These are phyloP conservation scores for Trichophyton mentagrophytes DNA, from an alignment of 2,329 filamentous ascomycete genomes.

Conservation along the genomic window DNA sequence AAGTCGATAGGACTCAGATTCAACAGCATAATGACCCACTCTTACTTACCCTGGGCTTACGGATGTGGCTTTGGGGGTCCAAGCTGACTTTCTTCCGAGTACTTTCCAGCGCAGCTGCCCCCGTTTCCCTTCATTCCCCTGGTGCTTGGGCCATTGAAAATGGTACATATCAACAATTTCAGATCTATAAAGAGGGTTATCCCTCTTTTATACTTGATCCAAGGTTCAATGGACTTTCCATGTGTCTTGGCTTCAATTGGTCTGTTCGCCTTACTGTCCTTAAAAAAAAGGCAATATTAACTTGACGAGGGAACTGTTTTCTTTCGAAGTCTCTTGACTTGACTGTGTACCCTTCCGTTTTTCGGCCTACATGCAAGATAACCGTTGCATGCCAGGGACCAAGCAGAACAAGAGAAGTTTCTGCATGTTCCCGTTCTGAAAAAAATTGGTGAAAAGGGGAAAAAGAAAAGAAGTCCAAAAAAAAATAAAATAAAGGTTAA, in stretches of 20 bases:
- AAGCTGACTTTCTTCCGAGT: not conserved
- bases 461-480: not conserved
- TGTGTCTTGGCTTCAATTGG: not conserved
- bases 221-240: not conserved
- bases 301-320: not conserved
- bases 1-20: not conserved
- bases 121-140: not conserved
- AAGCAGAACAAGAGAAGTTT: not conserved
- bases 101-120: not conserved
- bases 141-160: not conserved
- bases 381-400: constrained; percentile 4
- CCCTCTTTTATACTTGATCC: not conserved
- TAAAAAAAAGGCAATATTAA: not conserved
- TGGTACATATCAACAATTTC: not conserved
- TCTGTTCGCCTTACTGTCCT: not conserved
- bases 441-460: not conserved
- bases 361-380: not conserved
- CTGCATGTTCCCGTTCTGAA: constrained; percentile 1
- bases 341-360: not conserved
- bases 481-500: not conserved
- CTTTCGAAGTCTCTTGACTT: not conserved
- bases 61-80: not conserved
- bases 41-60: not conserved
- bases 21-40: not conserved
- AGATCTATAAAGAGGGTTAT: not conserved